Evolutionary conservation across 345 rosid species (phyloP).

Genomic region (Salix exigua): DNA sequence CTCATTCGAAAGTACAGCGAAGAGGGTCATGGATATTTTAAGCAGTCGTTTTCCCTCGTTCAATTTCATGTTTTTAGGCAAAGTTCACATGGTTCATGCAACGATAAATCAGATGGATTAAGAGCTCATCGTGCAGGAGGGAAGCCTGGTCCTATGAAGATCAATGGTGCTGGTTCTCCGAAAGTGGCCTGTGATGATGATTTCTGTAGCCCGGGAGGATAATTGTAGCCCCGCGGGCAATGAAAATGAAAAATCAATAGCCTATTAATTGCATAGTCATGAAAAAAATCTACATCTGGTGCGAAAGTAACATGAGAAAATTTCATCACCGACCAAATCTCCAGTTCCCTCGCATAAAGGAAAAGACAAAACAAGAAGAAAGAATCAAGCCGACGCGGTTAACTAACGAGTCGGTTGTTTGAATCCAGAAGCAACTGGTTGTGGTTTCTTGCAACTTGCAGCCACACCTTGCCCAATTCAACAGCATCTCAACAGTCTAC

Average conservation of each 20-base stretch:
- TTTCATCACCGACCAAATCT: constrained; percentile 2
- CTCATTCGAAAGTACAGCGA: neutral
- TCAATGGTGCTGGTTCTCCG: neutral
- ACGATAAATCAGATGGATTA: neutral
- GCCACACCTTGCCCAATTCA: constrained; percentile 33
- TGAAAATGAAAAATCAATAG: constrained; percentile 7
- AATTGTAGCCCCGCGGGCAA: neutral
- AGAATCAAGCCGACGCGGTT: constrained; percentile 1
- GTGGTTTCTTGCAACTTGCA: constrained; percentile 27
- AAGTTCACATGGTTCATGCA: neutral
- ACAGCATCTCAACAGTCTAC: constrained; percentile 40
- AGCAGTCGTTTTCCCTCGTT: neutral
- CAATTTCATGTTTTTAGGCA: neutral
- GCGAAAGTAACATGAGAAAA: constrained; percentile 5
- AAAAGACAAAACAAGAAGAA: neutral
- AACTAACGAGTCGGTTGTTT: constrained; percentile 3
- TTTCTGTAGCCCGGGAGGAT: neutral
- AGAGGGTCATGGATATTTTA: neutral
- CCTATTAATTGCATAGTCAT: neutral
- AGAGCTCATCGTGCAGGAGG: neutral
- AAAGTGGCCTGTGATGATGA: neutral
- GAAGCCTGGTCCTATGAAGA: neutral
- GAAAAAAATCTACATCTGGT: constrained; percentile 10
- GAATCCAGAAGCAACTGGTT: constrained; percentile 8
- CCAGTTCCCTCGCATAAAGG: neutral